Percentiles rank a stretch among this genome's conserved stretches.
These are phyloP conservation scores for Ascobolus immersus DNA, from an alignment of 495 filamentous ascomycete species.

Conservation along the genomic window DNA sequence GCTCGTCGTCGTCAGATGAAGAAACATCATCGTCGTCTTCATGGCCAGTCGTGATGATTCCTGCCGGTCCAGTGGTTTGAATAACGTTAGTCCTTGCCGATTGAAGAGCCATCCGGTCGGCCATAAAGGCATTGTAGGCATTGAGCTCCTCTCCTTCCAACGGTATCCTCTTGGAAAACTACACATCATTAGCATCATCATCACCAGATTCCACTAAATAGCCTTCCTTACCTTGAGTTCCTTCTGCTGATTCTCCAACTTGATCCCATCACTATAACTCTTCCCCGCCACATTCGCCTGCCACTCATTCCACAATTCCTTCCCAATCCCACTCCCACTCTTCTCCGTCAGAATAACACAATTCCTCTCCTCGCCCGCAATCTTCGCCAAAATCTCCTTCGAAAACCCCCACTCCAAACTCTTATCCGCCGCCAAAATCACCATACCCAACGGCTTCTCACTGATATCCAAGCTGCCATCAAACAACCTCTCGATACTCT, in stretches of 20 bases:
- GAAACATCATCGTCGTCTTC: conserved; percentile 67
- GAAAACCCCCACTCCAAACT: conserved; percentile 92
- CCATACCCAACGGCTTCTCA: conserved; percentile 36
- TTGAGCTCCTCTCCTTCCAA: neutral
- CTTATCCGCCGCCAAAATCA: conserved; percentile 74
- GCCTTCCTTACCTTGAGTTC: neutral
- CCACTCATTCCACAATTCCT: conserved; percentile 6
- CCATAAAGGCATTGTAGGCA: neutral
- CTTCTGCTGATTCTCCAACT: neutral
- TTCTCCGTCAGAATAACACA: conserved; percentile 61
- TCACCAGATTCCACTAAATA: neutral
- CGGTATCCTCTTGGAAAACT: neutral
- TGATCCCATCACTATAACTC: conserved; percentile 1
- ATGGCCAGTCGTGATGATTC: conserved; percentile 10
- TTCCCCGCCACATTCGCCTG: conserved; percentile 4
- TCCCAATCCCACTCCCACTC: conserved; percentile 11
- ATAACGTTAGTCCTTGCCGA: conserved; percentile 9
- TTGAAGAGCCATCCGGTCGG: conserved; percentile 12
- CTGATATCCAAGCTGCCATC: conserved; percentile 17
- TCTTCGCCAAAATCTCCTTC: conserved; percentile 45
- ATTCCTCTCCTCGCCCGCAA: conserved; percentile 53
- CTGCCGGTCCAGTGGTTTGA: conserved; percentile 9
- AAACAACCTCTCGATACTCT: conserved; percentile 41
- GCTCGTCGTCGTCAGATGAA: conserved; percentile 60
- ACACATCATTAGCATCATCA: neutral